A percentile compares a stretch with the other conserved stretches of the same genome.
phyloP scores from a whole-genome alignment of 2,329 filamentous ascomycete genomes.

The Byssothecium circinans region DNA sequence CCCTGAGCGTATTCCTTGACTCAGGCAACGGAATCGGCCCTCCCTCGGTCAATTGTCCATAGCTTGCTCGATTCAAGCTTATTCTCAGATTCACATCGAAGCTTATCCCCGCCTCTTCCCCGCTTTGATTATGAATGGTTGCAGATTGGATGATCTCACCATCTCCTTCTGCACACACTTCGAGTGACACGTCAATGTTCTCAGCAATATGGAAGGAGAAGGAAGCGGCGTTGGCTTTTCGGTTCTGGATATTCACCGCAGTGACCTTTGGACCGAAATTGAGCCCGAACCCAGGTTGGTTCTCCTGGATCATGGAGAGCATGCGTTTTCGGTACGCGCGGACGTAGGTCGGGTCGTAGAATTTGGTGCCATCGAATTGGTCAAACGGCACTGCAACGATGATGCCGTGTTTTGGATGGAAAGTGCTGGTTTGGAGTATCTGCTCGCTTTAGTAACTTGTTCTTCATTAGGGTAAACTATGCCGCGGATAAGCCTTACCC shows the following conservation, averaged over 20 bases:
- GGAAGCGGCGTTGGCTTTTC: conserved; percentile 3
- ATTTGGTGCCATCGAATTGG: conserved; percentile 9
- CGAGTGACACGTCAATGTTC: conserved; percentile 1
- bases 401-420: conserved; percentile 12
- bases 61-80: conserved; percentile 14
- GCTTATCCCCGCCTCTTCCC: not conserved
- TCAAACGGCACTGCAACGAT: conserved; percentile 8
- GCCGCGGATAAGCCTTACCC: conserved; percentile 2
- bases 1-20: conserved; percentile 6
- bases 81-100: conserved; percentile 3
- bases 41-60: conserved; percentile 14
- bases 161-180: conserved; percentile 1
- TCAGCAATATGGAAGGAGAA: conserved; percentile 3
- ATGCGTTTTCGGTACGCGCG: conserved; percentile 13
- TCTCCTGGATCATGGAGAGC: conserved; percentile 5
- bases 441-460: not conserved
- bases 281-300: conserved; percentile 10
- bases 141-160: conserved; percentile 7
- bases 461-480: not conserved
- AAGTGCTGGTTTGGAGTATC: conserved; percentile 16
- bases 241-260: conserved; percentile 6
- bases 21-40: conserved; percentile 11
- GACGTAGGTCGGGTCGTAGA: conserved; percentile 11
- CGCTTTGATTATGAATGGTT: conserved; percentile 1
- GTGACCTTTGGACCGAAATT: conserved; percentile 1